phyloP scores from a whole-genome alignment of 768 basidiomycete genomes.

The Leccinum disarticulatum region DNA sequence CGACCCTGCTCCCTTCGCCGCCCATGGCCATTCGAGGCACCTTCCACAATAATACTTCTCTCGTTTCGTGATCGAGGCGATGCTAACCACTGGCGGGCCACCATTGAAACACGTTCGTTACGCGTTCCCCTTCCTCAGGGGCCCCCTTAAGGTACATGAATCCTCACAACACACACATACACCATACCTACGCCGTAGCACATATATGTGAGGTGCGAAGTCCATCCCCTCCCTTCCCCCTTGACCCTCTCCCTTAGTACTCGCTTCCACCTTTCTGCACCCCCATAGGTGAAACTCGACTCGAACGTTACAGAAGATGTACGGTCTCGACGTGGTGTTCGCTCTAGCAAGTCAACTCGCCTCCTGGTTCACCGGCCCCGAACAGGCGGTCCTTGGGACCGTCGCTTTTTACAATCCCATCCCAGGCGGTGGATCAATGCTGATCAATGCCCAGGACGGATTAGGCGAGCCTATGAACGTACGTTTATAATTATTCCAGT shows the following conservation, averaged over 20 bases:
- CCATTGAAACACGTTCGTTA: not conserved
- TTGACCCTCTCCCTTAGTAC: not conserved
- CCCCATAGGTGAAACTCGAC: not conserved
- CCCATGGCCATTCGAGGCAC: not conserved
- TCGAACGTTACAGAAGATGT: slow-evolving; percentile 7
- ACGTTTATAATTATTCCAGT: not conserved
- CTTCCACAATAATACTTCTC: not conserved
- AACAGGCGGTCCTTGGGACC: not conserved
- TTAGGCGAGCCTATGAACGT: slow-evolving; percentile 49
- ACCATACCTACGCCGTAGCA: not conserved
- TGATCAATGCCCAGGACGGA: slow-evolving; percentile 38
- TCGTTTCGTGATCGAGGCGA: not conserved
- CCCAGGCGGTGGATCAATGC: slow-evolving; percentile 42
- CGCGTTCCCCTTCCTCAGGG: not conserved
- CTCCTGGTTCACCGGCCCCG: not conserved
- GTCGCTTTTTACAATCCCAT: slow-evolving; percentile 38
- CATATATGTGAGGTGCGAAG: not conserved
- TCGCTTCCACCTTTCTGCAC: not conserved
- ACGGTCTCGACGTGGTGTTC: slow-evolving; percentile 1
- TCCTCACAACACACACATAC: not conserved
- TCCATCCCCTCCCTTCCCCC: not conserved
- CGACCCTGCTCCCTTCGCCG: not conserved
- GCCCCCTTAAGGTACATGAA: not conserved
- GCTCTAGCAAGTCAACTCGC: not conserved
- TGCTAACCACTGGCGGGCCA: not conserved